Conservation (phyloP, 129 eudicot genomes). For the Gnaphalium uliginosum region DNA sequence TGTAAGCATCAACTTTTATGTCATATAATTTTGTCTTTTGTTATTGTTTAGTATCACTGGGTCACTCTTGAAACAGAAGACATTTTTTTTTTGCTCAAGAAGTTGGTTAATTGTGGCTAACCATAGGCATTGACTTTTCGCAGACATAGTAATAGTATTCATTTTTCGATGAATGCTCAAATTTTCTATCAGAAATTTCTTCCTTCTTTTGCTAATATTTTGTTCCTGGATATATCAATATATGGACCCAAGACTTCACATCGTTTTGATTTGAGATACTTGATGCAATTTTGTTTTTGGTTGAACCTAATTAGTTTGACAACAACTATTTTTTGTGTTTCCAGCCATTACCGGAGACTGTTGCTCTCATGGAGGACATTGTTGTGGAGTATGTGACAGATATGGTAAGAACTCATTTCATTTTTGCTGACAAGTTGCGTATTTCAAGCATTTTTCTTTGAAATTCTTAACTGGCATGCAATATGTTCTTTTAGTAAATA, state of each 20-base stretch:
- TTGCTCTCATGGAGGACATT: slow-evolving; percentile 92
- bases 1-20: slow-evolving; percentile 45
- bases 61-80: neutral
- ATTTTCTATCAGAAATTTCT: neutral
- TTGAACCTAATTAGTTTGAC: neutral
- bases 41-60: neutral
- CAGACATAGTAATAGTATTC: neutral
- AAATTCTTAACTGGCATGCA: neutral
- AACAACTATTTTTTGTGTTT: slow-evolving; percentile 2
- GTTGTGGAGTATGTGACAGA: slow-evolving; percentile 96
- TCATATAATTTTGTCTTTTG: neutral
- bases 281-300: neutral
- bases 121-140: neutral
- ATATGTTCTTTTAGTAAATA: neutral
- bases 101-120: neutral
- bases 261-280: neutral
- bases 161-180: neutral
- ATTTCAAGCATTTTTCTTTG: neutral
- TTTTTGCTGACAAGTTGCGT: neutral
- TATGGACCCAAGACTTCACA: neutral
- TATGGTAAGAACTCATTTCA: slow-evolving; percentile 51
- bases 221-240: neutral
- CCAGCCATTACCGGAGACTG: slow-evolving; percentile 96
- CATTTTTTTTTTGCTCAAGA: neutral
- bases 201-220: neutral